These are phyloP conservation scores for Geosmithia putterillii DNA, from an alignment of 2,329 filamentous ascomycete genomes.

Conservation along the genomic window DNA sequence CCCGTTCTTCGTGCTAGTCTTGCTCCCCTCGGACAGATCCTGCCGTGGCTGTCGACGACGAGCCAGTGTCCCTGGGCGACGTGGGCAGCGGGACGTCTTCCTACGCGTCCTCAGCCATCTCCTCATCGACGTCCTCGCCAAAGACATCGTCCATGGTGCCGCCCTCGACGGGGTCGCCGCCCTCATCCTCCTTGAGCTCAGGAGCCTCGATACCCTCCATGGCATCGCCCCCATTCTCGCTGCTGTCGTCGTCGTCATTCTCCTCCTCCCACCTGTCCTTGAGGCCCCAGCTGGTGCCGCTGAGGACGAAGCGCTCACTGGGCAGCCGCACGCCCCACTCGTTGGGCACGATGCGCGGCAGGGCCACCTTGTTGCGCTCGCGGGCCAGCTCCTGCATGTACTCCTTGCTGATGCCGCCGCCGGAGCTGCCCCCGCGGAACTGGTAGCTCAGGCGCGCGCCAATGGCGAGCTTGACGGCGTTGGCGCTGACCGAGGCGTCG, in stretches of 20 bases:
- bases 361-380: conserved; percentile 53
- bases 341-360: conserved; percentile 50
- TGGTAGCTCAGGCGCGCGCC: conserved; percentile 55
- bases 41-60: not conserved
- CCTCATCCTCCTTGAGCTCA: conserved; percentile 24
- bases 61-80: not conserved
- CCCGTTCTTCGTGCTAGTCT: not conserved
- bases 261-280: conserved; percentile 44
- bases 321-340: conserved; percentile 58
- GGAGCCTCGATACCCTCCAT: conserved; percentile 35
- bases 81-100: not conserved
- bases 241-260: conserved; percentile 29
- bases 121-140: conserved; percentile 41
- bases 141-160: conserved; percentile 43
- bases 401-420: conserved; percentile 53
- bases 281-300: conserved; percentile 52
- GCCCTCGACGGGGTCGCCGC: conserved; percentile 33
- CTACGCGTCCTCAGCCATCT: conserved; percentile 33
- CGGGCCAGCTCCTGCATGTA: conserved; percentile 65
- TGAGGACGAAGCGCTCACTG: conserved; percentile 56
- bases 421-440: conserved; percentile 45
- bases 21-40: not conserved
- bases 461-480: conserved; percentile 62
- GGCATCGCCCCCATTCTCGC: conserved; percentile 29
- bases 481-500: conserved; percentile 48